Percentiles rank a stretch among this genome's conserved stretches.
Evolutionary conservation across 164 flowering plant species (phyloP).

Genomic region (Cinnamomum chago): DNA sequence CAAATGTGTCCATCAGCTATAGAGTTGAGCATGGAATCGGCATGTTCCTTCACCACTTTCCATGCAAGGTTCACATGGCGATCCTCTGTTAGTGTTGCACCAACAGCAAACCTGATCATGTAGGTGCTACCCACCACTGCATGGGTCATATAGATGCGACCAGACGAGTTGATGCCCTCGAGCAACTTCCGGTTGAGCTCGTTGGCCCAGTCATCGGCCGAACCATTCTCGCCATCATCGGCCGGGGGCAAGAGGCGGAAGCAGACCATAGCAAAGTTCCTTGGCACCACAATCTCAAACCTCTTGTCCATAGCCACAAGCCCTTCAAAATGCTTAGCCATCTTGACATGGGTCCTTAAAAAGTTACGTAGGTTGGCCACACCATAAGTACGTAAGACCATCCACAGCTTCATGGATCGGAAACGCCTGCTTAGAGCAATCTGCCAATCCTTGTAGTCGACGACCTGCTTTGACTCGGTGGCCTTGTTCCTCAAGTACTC

Average conservation of each 20-base stretch:
- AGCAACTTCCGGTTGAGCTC: constrained; percentile 33
- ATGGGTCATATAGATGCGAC: constrained; percentile 40
- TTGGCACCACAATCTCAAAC: constrained; percentile 59
- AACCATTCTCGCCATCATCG: not conserved
- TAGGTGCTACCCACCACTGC: constrained; percentile 24
- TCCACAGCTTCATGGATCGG: constrained; percentile 60
- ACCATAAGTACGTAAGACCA: constrained; percentile 62
- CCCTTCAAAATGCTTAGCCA: constrained; percentile 57
- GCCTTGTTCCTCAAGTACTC: constrained; percentile 60
- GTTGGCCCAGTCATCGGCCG: constrained; percentile 15
- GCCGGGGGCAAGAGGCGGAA: constrained; percentile 28
- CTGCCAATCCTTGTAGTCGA: constrained; percentile 83
- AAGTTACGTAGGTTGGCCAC: constrained; percentile 36
- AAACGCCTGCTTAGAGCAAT: constrained; percentile 55
- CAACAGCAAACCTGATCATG: constrained; percentile 27
- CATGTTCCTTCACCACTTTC: constrained; percentile 25
- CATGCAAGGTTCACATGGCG: constrained; percentile 22
- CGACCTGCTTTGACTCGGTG: constrained; percentile 41
- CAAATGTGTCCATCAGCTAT: not conserved
- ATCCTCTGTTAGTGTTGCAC: constrained; percentile 25
- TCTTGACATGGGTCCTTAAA: constrained; percentile 44
- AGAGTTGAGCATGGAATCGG: constrained; percentile 7
- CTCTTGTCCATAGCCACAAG: constrained; percentile 39
- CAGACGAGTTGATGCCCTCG: constrained; percentile 39
- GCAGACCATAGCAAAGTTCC: constrained; percentile 51